A percentile compares a stretch with the other conserved stretches of the same genome.
phyloP scores from a whole-genome alignment of 169 alveolate species.

The Eimeria falciformis region DNA sequence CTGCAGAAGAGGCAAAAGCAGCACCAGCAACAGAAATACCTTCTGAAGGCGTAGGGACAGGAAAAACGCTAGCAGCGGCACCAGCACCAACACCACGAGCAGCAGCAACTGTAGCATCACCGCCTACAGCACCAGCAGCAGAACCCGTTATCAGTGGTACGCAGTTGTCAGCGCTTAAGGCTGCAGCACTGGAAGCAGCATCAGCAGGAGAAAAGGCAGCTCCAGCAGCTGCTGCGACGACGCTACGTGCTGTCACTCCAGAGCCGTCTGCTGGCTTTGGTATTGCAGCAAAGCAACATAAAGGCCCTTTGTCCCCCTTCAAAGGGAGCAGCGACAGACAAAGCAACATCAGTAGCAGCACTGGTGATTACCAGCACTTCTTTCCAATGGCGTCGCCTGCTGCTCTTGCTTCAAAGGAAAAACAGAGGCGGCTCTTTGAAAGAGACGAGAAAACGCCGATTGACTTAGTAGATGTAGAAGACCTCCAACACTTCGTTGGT shows the following conservation, averaged over 20 bases:
- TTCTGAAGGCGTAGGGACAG: background rate
- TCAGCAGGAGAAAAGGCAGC: conserved; percentile 14
- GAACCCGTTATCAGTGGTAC: background rate
- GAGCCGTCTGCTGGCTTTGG: background rate
- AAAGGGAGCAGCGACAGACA: background rate
- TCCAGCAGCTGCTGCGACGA: background rate
- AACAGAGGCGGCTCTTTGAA: background rate
- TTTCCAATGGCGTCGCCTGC: background rate
- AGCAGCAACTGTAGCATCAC: conserved; percentile 15
- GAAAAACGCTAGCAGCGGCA: background rate
- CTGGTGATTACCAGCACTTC: background rate
- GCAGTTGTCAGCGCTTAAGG: background rate
- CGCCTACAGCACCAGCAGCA: conserved; percentile 3
- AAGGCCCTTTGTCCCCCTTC: no score
- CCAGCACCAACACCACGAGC: background rate
- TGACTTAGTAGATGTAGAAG: background rate
- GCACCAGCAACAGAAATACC: conserved; percentile 16
- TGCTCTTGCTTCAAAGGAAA: background rate
- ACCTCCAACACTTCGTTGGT: background rate
- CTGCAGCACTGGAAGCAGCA: background rate
- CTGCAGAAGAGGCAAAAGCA: background rate
- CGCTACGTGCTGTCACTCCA: background rate
- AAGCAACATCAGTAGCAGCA: conserved; percentile 32
- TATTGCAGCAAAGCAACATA: background rate
- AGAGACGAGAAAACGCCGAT: conserved; percentile 8